Conservation (phyloP, 176 grass and related monocot genomes). For the Eremochloa ophiuroides region DNA sequence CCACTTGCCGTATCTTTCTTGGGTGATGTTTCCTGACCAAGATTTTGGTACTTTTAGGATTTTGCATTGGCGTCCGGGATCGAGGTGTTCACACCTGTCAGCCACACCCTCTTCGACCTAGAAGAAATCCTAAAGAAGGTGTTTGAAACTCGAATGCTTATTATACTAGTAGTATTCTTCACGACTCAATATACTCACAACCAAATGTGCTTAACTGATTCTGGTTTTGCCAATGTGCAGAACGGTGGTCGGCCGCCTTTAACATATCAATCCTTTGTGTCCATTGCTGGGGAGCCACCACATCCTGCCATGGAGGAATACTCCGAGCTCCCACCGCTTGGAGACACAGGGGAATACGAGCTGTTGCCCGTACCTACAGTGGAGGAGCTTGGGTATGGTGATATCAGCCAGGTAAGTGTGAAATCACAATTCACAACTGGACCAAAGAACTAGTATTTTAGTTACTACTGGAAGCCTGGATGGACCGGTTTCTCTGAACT, state of each 20-base stretch:
- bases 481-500: background rate
- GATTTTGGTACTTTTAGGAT: slow-evolving; percentile 47
- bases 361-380: slow-evolving; percentile 57
- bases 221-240: slow-evolving; percentile 23
- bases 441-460: background rate
- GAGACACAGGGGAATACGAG: slow-evolving; percentile 55
- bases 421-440: background rate
- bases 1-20: background rate
- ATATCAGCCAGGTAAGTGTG: slow-evolving; percentile 54
- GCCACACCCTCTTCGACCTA: slow-evolving; percentile 80
- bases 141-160: background rate
- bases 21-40: background rate
- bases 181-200: background rate
- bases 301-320: slow-evolving; percentile 45
- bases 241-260: slow-evolving; percentile 61
- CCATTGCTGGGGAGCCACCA: slow-evolving; percentile 49
- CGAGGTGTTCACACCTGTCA: slow-evolving; percentile 63
- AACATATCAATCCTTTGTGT: slow-evolving; percentile 80
- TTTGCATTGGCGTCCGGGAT: slow-evolving; percentile 58
- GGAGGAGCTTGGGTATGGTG: slow-evolving; percentile 81
- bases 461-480: background rate
- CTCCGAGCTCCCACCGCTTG: slow-evolving; percentile 56
- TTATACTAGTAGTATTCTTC: background rate
- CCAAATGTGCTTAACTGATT: background rate
- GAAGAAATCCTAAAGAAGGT: slow-evolving; percentile 75